A percentile compares a stretch with the other conserved stretches of the same genome.
Evolutionary conservation across 1,284 basidiomycete species (phyloP).

Genomic region (Tylopilus sp.): DNA sequence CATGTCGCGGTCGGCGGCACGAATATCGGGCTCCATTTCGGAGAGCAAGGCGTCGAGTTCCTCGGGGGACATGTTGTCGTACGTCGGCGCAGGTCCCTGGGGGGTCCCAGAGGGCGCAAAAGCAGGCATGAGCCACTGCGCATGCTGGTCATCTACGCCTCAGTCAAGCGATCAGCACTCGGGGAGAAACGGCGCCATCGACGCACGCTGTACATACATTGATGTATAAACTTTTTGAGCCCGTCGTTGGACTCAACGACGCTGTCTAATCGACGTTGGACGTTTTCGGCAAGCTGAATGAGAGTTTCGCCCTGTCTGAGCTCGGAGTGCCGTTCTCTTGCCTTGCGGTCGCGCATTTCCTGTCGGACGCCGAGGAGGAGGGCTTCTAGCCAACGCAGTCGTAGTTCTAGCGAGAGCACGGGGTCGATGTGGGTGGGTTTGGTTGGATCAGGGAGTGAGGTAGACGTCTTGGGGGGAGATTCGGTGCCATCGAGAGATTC

Average conservation of each 20-base stretch:
- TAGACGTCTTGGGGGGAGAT: conserved; percentile 18
- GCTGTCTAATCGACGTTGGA: conserved; percentile 53
- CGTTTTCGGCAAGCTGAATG: conserved; percentile 52
- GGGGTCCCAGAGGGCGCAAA: conserved; percentile 65
- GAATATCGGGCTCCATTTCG: conserved; percentile 79
- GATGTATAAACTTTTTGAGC: conserved; percentile 66
- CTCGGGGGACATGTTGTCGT: conserved; percentile 58
- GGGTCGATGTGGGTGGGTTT: conserved; percentile 47
- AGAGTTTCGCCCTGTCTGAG: conserved; percentile 53
- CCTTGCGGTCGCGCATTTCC: conserved; percentile 34
- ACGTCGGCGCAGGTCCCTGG: conserved; percentile 45
- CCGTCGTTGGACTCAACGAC: conserved; percentile 66
- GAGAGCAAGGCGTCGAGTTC: conserved; percentile 66
- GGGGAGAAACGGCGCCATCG: neutral
- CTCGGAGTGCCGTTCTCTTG: conserved; percentile 29
- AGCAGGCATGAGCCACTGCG: conserved; percentile 64
- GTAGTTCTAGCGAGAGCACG: conserved; percentile 62
- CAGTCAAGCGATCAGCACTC: neutral
- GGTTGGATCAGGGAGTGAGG: neutral
- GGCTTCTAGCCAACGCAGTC: conserved; percentile 73
- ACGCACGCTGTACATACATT: conserved; percentile 56
- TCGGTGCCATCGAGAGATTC: conserved; percentile 32
- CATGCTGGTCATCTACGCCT: conserved; percentile 66
- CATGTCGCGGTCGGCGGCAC: conserved; percentile 74
- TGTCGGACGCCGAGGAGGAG: conserved; percentile 63